These are phyloP conservation scores for Talaromyces sp. DNA, from an alignment of 2,329 filamentous ascomycete genomes.

Conservation along the genomic window DNA sequence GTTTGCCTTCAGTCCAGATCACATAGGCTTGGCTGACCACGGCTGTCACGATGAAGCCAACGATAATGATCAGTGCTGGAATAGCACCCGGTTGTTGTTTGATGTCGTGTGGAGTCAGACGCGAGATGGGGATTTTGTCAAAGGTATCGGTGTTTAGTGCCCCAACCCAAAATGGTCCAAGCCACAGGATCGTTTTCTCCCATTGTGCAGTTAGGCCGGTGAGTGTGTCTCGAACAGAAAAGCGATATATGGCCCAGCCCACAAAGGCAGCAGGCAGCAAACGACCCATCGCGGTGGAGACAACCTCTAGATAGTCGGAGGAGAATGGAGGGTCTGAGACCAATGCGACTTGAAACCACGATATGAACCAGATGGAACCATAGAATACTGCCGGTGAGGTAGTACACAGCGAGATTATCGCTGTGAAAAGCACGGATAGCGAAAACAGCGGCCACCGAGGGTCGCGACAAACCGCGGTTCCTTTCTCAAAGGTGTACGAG, in stretches of 20 bases:
- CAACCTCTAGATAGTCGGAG: conserved; percentile 49
- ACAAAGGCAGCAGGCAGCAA: conserved; percentile 57
- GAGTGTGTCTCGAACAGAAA: conserved; percentile 47
- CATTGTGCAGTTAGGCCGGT: conserved; percentile 50
- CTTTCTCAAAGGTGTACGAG: conserved; percentile 51
- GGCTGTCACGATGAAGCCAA: conserved; percentile 47
- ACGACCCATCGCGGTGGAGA: conserved; percentile 52
- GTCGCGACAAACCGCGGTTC: conserved; percentile 45
- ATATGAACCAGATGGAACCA: conserved; percentile 47
- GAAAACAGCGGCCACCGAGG: conserved; percentile 55
- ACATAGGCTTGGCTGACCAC: conserved; percentile 53
- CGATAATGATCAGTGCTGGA: conserved; percentile 50
- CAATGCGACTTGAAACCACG: conserved; percentile 58
- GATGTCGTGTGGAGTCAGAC: conserved; percentile 58
- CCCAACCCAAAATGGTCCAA: conserved; percentile 57
- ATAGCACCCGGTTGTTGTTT: conserved; percentile 57
- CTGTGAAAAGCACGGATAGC: conserved; percentile 51
- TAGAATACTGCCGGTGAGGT: conserved; percentile 54
- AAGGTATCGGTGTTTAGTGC: conserved; percentile 60
- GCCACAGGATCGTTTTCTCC: conserved; percentile 58
- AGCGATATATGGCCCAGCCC: conserved; percentile 53
- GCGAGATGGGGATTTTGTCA: conserved; percentile 58
- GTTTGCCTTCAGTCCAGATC: conserved; percentile 54
- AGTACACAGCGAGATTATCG: conserved; percentile 52
- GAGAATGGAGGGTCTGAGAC: conserved; percentile 55